These are phyloP conservation scores for Eutrema salsugineum DNA, from an alignment of 441 rosid genomes.

Conservation along the genomic window DNA sequence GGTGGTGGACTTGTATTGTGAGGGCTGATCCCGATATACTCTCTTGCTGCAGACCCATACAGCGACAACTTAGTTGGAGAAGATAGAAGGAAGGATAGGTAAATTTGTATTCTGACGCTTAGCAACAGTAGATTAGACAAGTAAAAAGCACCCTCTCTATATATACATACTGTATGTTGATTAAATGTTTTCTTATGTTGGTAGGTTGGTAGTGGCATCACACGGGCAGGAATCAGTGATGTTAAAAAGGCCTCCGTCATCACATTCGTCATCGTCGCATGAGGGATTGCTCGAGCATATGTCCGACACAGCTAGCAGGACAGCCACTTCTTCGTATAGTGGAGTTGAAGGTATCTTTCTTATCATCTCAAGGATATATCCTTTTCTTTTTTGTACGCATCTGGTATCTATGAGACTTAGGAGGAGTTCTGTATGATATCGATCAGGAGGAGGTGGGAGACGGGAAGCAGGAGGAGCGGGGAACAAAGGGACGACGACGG, in stretches of 20 bases:
- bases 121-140: not conserved
- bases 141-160: not conserved
- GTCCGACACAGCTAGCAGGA: conserved; percentile 36
- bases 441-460: conserved; percentile 16
- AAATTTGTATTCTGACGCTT: not conserved
- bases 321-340: conserved; percentile 28
- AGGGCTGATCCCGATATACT: conserved; percentile 1
- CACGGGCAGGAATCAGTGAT: conserved; percentile 42
- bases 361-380: not conserved
- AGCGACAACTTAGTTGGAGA: conserved; percentile 28
- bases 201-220: conserved; percentile 42
- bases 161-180: not conserved
- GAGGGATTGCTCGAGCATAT: conserved; percentile 45
- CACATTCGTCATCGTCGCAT: conserved; percentile 40
- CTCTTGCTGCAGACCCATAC: conserved; percentile 24
- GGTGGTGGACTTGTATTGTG: not conserved
- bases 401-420: not conserved
- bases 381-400: not conserved
- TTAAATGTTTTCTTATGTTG: not conserved
- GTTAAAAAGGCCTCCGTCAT: conserved; percentile 40
- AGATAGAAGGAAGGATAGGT: conserved; percentile 31
- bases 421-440: not conserved
- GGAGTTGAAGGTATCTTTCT: conserved; percentile 30
- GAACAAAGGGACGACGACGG: conserved; percentile 25
- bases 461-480: conserved; percentile 12